Evolutionary conservation across 106 monocot species (phyloP).

Genomic region (Acorus calamus): DNA sequence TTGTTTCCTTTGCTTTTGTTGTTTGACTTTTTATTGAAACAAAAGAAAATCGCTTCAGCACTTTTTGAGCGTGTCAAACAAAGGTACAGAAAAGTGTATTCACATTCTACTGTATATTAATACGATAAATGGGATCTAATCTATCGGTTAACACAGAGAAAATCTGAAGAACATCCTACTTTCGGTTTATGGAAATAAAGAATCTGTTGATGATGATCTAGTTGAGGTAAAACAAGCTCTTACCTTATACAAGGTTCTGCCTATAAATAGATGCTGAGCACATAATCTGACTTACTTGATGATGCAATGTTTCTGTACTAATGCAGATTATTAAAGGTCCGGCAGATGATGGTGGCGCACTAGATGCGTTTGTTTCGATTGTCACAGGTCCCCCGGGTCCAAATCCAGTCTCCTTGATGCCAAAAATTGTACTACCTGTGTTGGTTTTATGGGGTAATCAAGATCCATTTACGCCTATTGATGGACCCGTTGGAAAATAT

Average conservation of each 20-base stretch:
- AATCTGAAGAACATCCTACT: conserved; percentile 76
- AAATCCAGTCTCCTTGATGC: conserved; percentile 70
- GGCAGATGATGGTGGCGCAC: conserved; percentile 72
- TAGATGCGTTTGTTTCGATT: conserved; percentile 86
- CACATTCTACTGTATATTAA: not conserved
- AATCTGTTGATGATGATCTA: conserved; percentile 83
- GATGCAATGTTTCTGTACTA: not conserved
- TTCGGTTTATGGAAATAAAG: conserved; percentile 90
- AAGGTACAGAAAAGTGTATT: conserved; percentile 27
- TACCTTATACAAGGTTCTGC: not conserved
- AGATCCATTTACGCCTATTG: conserved; percentile 85
- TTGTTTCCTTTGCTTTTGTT: conserved; percentile 73
- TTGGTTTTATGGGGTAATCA: conserved; percentile 82
- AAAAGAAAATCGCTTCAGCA: conserved; percentile 58
- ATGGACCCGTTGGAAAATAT: conserved; percentile 91
- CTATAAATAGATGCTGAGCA: not conserved
- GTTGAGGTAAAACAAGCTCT: conserved; percentile 48
- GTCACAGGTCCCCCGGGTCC: conserved; percentile 94
- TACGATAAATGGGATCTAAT: not conserved
- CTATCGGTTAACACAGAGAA: conserved; percentile 35
- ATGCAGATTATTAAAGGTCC: conserved; percentile 76
- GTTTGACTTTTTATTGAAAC: conserved; percentile 70
- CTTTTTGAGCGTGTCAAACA: conserved; percentile 78
- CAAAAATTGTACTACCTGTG: conserved; percentile 51
- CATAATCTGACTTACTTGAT: not conserved